Evolutionary conservation across 257 asterid genomes (phyloP).

Genomic region (Coffea eugenioides): DNA sequence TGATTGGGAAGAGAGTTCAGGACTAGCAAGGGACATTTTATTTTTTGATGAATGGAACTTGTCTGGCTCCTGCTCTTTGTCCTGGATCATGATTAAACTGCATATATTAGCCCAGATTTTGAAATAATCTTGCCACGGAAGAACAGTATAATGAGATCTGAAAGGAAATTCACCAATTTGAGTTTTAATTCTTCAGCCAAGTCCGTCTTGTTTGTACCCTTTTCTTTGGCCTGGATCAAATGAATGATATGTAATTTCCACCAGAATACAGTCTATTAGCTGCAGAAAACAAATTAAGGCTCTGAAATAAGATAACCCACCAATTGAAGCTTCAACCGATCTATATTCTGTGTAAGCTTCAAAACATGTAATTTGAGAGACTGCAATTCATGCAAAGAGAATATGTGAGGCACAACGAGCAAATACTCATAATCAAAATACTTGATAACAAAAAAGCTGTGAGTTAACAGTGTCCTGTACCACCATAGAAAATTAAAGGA

Average conservation of each 20-base stretch:
- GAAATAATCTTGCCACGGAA: conserved; percentile 10
- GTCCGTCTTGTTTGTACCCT: conserved; percentile 28
- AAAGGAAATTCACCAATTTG: conserved; percentile 46
- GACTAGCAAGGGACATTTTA: conserved; percentile 24
- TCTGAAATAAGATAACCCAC: conserved; percentile 36
- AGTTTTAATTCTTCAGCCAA: conserved; percentile 29
- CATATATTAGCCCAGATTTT: conserved; percentile 19
- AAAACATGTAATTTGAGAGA: conserved; percentile 83
- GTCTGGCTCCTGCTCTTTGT: conserved; percentile 29
- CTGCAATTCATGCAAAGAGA: conserved; percentile 53
- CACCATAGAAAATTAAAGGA: no score
- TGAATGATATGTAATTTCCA: conserved; percentile 13
- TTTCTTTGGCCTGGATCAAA: conserved; percentile 51
- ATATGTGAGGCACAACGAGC: conserved; percentile 14
- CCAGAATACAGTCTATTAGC: background rate
- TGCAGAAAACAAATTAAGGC: background rate
- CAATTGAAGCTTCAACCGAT: conserved; percentile 65
- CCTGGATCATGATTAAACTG: conserved; percentile 35
- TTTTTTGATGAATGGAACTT: conserved; percentile 25
- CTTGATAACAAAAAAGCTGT: background rate
- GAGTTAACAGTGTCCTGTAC: background rate
- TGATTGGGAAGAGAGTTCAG: conserved; percentile 19
- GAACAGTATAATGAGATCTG: conserved; percentile 1
- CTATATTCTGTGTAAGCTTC: conserved; percentile 75
- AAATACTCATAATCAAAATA: background rate